Evolutionary conservation across 768 basidiomycete species (phyloP).

Genomic region (Suillus cothurnatus): DNA sequence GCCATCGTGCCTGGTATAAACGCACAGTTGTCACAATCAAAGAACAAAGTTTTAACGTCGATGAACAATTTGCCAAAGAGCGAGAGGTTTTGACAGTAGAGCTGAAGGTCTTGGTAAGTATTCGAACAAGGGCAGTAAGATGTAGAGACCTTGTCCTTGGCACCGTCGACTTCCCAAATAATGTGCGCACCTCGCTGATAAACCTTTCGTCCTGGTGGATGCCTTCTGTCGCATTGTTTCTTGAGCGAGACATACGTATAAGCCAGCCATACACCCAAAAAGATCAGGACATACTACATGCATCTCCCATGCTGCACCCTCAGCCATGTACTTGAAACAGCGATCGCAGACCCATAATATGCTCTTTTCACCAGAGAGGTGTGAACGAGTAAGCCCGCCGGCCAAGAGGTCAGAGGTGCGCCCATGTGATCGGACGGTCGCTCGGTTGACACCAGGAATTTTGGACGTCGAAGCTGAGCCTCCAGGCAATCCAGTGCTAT

Average conservation of each 20-base stretch:
- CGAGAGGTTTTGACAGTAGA: conserved; percentile 95
- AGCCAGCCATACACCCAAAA: conserved; percentile 14
- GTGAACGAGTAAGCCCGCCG: conserved; percentile 56
- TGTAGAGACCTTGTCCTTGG: conserved; percentile 69
- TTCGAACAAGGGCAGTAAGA: neutral
- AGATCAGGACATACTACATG: conserved; percentile 52
- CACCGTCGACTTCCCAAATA: conserved; percentile 97
- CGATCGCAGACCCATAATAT: conserved; percentile 84
- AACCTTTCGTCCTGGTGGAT: conserved; percentile 88
- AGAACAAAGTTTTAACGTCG: conserved; percentile 94
- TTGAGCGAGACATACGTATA: conserved; percentile 30
- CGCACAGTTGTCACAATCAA: conserved; percentile 86
- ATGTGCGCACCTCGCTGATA: conserved; percentile 87
- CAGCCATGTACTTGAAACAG: conserved; percentile 97
- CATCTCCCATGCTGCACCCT: conserved; percentile 69
- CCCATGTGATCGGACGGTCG: conserved; percentile 61
- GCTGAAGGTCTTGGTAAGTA: conserved; percentile 43
- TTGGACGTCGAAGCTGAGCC: conserved; percentile 36
- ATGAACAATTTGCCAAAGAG: conserved; percentile 99
- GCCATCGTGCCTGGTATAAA: neutral
- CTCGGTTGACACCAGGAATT: conserved; percentile 52
- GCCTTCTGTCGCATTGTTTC: conserved; percentile 66
- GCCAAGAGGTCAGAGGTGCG: conserved; percentile 75
- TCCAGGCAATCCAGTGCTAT: conserved; percentile 29
- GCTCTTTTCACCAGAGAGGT: conserved; percentile 47